Percentiles rank a stretch among this genome's conserved stretches.
These are phyloP conservation scores for Pythium periplocum DNA, from an alignment of 352 stramenopile species.

Conservation along the genomic window DNA sequence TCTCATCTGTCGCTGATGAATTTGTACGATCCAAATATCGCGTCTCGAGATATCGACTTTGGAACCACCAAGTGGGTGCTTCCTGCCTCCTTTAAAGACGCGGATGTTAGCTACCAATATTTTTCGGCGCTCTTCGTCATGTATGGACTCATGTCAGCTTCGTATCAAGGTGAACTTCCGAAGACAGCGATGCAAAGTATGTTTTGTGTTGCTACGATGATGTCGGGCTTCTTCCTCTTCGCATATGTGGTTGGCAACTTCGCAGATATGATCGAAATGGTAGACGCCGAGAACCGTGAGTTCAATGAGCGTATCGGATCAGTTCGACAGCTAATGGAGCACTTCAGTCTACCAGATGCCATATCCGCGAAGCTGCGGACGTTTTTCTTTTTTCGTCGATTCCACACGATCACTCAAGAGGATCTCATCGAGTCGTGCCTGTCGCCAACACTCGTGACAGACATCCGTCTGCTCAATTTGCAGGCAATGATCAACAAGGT, in stretches of 20 bases:
- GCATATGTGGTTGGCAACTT: slow-evolving; percentile 49
- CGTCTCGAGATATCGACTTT: slow-evolving; percentile 19
- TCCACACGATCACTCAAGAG: slow-evolving; percentile 54
- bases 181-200: slow-evolving; percentile 28
- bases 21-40: slow-evolving; percentile 13
- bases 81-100: slow-evolving; percentile 18
- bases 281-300: slow-evolving; percentile 42
- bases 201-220: slow-evolving; percentile 39
- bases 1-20: slow-evolving; percentile 32
- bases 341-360: slow-evolving; percentile 31
- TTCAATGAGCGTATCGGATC: slow-evolving; percentile 48
- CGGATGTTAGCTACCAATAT: slow-evolving; percentile 18
- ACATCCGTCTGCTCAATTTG: slow-evolving; percentile 45
- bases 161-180: slow-evolving; percentile 33
- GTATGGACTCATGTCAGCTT: slow-evolving; percentile 39
- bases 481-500: slow-evolving; percentile 53
- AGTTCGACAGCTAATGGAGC: slow-evolving; percentile 32
- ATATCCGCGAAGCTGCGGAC: slow-evolving; percentile 32
- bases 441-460: slow-evolving; percentile 42
- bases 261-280: slow-evolving; percentile 39
- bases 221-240: slow-evolving; percentile 40
- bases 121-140: slow-evolving; percentile 30
- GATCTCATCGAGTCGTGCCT: slow-evolving; percentile 34
- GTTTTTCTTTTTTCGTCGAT: slow-evolving; percentile 51
- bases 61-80: slow-evolving; percentile 41